phyloP scores from a whole-genome alignment of 306 rosid genomes.

The Crotalaria pallida region DNA sequence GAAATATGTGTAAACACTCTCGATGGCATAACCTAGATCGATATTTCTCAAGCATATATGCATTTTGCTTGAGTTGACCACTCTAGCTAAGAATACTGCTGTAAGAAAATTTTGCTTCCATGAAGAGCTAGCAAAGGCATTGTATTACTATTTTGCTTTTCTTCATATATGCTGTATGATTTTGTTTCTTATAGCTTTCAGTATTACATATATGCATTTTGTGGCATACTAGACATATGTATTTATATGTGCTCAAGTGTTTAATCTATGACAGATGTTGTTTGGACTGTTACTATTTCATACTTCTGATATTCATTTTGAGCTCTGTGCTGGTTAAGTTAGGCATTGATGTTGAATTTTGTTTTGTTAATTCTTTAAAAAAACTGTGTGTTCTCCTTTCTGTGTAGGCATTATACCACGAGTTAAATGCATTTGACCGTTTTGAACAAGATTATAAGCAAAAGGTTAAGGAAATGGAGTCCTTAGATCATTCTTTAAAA shows the following conservation, averaged over 20 bases:
- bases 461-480: slow-evolving; percentile 66
- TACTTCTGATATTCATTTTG: neutral
- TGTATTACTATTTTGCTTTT: neutral
- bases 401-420: slow-evolving; percentile 77
- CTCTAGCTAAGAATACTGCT: slow-evolving; percentile 60
- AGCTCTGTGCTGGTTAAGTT: neutral
- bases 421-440: slow-evolving; percentile 61
- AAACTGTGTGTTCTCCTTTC: slow-evolving; percentile 1
- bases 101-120: slow-evolving; percentile 47
- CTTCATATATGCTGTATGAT: neutral
- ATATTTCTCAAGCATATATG: slow-evolving; percentile 39
- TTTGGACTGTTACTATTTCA: neutral
- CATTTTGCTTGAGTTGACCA: slow-evolving; percentile 53
- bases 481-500: slow-evolving; percentile 58
- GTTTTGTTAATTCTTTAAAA: too few species aligned
- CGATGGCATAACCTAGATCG: slow-evolving; percentile 77
- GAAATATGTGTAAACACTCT: too few species aligned
- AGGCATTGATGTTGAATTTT: too few species aligned
- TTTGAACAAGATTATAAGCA: slow-evolving; percentile 77
- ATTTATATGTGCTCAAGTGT: neutral
- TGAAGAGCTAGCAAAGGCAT: neutral
- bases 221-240: neutral
- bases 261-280: slow-evolving; percentile 2
- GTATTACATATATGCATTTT: neutral
- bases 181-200: too few species aligned